Percentiles rank a stretch among this genome's conserved stretches.
phyloP scores from a whole-genome alignment of 2,329 filamentous ascomycete genomes.

The Colletotrichum filicis region DNA sequence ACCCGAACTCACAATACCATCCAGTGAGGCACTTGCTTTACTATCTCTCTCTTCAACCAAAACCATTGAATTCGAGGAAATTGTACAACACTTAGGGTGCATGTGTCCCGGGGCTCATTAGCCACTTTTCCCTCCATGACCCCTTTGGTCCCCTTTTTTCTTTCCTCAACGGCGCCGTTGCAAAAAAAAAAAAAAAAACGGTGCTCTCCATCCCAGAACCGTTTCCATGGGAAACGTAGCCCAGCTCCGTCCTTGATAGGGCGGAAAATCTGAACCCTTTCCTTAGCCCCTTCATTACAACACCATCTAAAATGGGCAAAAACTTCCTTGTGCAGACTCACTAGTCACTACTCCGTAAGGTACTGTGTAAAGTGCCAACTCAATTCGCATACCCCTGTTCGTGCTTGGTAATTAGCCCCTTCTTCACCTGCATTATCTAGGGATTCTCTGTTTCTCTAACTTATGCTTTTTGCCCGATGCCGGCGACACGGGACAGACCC shows the following conservation, averaged over 20 bases:
- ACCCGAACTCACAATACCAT: too few relatives aligned
- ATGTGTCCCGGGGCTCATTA: not conserved
- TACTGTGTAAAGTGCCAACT: too few relatives aligned
- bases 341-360: too few relatives aligned
- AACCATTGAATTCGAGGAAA: not conserved
- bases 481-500: not conserved
- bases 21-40: not conserved
- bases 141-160: not conserved
- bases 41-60: not conserved
- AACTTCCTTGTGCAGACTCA: conserved; percentile 4
- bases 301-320: conserved; percentile 12
- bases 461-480: not conserved
- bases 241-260: not conserved
- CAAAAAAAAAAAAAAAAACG: not conserved
- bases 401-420: conserved; percentile 11
- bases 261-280: not conserved
- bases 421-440: not conserved
- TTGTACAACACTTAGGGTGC: not conserved
- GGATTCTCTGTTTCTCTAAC: not conserved
- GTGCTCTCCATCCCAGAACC: not conserved
- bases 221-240: conserved; percentile 1
- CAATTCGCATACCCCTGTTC: not conserved
- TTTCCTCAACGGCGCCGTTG: not conserved
- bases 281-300: not conserved
- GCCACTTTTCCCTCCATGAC: not conserved